Evolutionary conservation across 805 yeast genomes (phyloP), one percentile per base, ranked within the genome.

Genomic region (Hanseniaspora nectarophila): DNA sequence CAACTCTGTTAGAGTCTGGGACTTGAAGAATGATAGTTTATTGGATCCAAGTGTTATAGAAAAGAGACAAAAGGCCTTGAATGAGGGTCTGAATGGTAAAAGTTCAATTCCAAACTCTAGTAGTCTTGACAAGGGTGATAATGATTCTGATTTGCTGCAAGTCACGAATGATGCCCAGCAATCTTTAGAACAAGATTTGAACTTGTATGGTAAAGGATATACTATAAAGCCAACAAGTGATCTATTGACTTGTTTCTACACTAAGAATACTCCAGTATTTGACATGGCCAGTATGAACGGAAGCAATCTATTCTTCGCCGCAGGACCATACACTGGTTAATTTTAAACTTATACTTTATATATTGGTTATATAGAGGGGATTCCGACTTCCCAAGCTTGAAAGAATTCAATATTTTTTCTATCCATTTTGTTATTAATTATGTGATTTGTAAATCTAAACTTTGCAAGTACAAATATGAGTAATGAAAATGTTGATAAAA

Each of bases 1-100:
- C 69, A 80, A 82, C 63, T 81, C 94, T 1, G 94, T 92, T 2
- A 75, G 98, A 58, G 95, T 88, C 3, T 92, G 99, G 99, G 97
- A 92, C 66, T 80, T 87, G 49, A 87, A 85, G 64, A 78, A 80
- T 59, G 87, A 86, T 51, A 87, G 97, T 0, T 73, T 74, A 50
- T 42, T 49, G 18, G 95, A 88, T 59, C 78, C 81, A 1, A 83
- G 83, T 5, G 79, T 85, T 9, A 80, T 77, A 55, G 89, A 95
- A 0, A 95, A 85, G 63, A 18, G 68, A 64, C 56, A 61, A 66
- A 21, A 60, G 67, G 18, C 57, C 65, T 2, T 59, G 65, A 2
- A 60, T 60, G 18, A 31, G 9, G 38, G 32, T 4, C 16, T 23
- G 26, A 38, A 34, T 15, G 58, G 60, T 34, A 63, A 62, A 51